Conservation (phyloP, 371 early-diverging fungal genomes). For the Polyrhizophydium stewartii region DNA sequence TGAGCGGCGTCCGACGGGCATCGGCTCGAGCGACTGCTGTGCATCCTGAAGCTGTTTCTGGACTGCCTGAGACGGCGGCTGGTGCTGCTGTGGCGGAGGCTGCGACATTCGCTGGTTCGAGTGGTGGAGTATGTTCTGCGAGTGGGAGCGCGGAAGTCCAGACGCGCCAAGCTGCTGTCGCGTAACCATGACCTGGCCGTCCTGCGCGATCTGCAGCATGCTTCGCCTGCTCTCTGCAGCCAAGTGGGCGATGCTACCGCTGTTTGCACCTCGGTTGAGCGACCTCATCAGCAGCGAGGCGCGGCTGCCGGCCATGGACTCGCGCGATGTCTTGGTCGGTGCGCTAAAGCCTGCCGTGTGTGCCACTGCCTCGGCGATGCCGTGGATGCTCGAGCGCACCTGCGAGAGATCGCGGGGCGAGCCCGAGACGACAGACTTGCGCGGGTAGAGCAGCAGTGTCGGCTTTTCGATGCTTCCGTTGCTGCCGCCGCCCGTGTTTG, state of each 20-base stretch:
- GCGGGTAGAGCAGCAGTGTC: slow-evolving; percentile 15
- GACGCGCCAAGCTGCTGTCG: neutral
- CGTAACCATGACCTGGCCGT: neutral
- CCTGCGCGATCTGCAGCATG: too few relatives aligned
- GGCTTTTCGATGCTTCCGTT: slow-evolving; percentile 3
- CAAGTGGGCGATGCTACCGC: neutral
- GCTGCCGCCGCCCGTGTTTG: too few relatives aligned
- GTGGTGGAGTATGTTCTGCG: neutral
- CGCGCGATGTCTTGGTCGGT: neutral
- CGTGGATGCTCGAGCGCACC: neutral
- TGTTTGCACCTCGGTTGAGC: neutral
- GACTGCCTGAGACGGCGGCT: neutral
- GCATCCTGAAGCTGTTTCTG: neutral
- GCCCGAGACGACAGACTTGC: slow-evolving; percentile 9
- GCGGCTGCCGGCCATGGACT: neutral
- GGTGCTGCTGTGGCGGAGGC: neutral
- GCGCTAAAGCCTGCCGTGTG: neutral
- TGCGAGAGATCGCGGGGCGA: slow-evolving; percentile 5
- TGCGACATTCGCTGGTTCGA: neutral
- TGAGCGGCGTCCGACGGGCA: neutral
- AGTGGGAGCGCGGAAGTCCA: neutral
- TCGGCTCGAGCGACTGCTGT: neutral
- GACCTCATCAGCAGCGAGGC: slow-evolving; percentile 1
- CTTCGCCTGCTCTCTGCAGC: too few relatives aligned
- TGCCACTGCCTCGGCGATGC: neutral